Conservation (phyloP, 164 flowering plant genomes). For the Euptelea pleiosperma region DNA sequence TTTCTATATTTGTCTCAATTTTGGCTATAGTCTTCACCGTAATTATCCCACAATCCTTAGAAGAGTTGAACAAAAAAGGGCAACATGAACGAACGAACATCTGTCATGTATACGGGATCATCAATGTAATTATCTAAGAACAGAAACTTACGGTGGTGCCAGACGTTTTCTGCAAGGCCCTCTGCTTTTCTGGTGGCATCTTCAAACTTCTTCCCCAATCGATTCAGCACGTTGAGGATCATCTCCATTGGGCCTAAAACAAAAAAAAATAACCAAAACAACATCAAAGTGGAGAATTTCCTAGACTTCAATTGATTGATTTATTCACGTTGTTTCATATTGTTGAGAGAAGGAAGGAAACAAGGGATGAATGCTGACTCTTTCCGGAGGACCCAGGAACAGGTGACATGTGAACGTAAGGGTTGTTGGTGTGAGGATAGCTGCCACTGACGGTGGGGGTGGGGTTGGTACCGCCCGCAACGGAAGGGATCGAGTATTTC, state of each 20-base stretch:
- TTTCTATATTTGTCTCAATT: too few relatives aligned
- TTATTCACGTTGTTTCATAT: too few relatives aligned
- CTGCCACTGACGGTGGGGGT: not conserved
- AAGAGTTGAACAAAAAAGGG: too few relatives aligned
- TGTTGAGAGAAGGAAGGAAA: not conserved
- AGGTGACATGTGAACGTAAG: conserved; percentile 16
- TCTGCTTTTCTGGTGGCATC: conserved; percentile 41
- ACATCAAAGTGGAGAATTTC: too few relatives aligned
- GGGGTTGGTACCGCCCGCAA: not conserved
- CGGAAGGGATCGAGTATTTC: conserved; percentile 10
- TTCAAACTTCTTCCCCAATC: conserved; percentile 21
- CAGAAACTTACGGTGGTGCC: conserved; percentile 60
- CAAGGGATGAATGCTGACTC: not conserved
- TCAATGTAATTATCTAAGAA: not conserved
- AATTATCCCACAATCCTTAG: too few relatives aligned
- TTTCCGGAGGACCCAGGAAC: conserved; percentile 15
- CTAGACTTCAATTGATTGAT: too few relatives aligned
- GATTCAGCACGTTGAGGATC: conserved; percentile 6
- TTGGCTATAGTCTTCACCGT: too few relatives aligned
- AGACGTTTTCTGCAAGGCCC: conserved; percentile 48
- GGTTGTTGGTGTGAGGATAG: conserved; percentile 12
- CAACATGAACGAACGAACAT: too few relatives aligned
- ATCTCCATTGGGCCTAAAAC: conserved; percentile 15
- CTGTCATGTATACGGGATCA: not conserved
- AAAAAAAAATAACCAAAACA: not conserved